Percentiles rank a stretch among this genome's conserved stretches.
Conservation (phyloP, 179 eudicot species). For the Carnegiea gigantea region DNA sequence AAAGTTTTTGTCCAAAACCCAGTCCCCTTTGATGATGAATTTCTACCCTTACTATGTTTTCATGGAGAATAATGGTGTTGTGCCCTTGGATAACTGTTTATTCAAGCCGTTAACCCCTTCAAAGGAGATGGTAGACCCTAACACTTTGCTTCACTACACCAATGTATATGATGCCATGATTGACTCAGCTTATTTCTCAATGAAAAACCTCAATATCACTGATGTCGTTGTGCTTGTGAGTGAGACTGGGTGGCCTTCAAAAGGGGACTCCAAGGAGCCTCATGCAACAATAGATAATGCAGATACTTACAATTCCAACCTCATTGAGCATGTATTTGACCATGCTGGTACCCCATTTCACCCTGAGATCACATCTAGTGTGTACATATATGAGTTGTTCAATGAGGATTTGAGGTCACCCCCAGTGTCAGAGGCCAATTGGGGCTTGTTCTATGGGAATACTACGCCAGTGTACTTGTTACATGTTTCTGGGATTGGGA, state of each 20-base stretch:
- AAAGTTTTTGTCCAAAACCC: conserved; percentile 62
- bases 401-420: conserved; percentile 89
- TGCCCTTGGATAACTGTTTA: conserved; percentile 74
- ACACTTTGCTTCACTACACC: conserved; percentile 81
- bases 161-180: conserved; percentile 89
- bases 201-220: conserved; percentile 75
- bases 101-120: conserved; percentile 91
- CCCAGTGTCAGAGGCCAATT: conserved; percentile 85
- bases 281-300: conserved; percentile 78
- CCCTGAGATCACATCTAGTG: conserved; percentile 75
- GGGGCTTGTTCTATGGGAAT: conserved; percentile 87
- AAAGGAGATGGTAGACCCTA: conserved; percentile 93
- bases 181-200: conserved; percentile 76
- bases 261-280: conserved; percentile 83
- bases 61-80: conserved; percentile 93
- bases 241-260: conserved; percentile 96
- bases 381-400: conserved; percentile 80
- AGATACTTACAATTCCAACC: conserved; percentile 77
- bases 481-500: conserved; percentile 76
- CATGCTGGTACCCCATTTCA: conserved; percentile 68
- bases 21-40: conserved; percentile 85
- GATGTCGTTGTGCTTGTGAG: conserved; percentile 76
- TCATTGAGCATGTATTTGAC: conserved; percentile 78
- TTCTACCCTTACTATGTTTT: conserved; percentile 85
- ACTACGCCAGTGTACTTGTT: conserved; percentile 68